Evolutionary conservation across 208 protist species (phyloP), one percentile per base, ranked within the genome.

Genomic region (Vickermania ingenoplastis): DNA sequence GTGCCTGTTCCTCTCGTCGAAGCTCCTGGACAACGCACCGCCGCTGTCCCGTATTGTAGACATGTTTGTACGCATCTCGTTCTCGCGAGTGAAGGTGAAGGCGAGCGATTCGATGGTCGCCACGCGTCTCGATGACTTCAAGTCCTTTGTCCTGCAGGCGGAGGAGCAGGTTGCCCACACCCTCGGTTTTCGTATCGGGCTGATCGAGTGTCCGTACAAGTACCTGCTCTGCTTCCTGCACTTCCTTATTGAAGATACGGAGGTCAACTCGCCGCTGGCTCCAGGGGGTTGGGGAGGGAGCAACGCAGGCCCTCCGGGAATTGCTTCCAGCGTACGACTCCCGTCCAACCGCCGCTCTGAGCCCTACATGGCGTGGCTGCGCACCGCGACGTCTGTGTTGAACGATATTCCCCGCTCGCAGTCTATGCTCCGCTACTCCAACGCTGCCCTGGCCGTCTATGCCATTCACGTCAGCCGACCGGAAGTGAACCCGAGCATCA

Each of bases 181-280:
- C 31, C 71, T 91, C 13, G 88, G 88, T 7, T 94, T 94, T 57
- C 84, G 91, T 31, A 89, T 81, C 29, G 36, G 36, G 7, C 86
- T 86, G 59, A 82, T 94, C 3, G 80, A 91, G 31, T 73, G 55
- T 4, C 84, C 88, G 11, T 81, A 85, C 64, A 94, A 88, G 67
- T 90, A 92, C 61, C 67, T 69, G 24, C 55, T 84, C 25, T 23
- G 88, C 2, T 90, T 87, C 59, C 68, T 92, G 5, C 71, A 79
- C 17, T 24, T 89, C 1, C 53, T 94, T 3, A 55, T 86, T 3
- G 71, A 83, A 28, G 65, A 73, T 2, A 50, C 56, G 21, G 24
- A n/a, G 31, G 23, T 11, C 25, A 49, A 59, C 5, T 55, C 50
- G 25, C 30, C 17, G 13, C 26, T 45, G 21, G 52, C n/a, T n/a